Base-by-base conservation (phyloP, 176 grass and related monocot genomes). In the Juncus inflexus region DNA sequence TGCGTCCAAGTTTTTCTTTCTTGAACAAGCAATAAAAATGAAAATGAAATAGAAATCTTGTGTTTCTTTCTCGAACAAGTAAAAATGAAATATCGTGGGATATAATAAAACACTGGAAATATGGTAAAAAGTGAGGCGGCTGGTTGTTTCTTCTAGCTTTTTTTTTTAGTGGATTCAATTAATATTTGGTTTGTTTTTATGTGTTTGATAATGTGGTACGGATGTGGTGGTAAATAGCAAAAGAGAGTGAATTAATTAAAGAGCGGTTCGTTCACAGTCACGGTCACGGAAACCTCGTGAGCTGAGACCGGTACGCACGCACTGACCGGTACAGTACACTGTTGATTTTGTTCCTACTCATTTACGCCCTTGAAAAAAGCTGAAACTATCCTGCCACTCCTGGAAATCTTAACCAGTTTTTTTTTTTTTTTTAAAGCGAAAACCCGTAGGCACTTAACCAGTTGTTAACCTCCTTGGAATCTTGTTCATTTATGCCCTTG, bases 1-100 rank as follows among this genome's bases (percentile, higher is more conserved):
- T 86, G 64, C 35, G 65, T 96, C 65, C 82, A 83, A 50, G 76
- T 91, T 55, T 70, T 75, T 47, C 61, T 85, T 66, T 70, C 64
- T 11, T 87, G 65, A 78, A 63, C 38, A 64, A 8, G 37, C 4
- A 9, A 5, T 13, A 40, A 9, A 45, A 37, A 62, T 3, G 13
- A 72, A 67, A 62, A 16, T 6, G 5, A 52, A 50, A 12, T 36
- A 60, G 2, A 16, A 12, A 42, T 15, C 9, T 43, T 12, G 39
- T 54, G 7, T 12, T 50, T 45, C 41, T 38, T 40, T 57, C 58
- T 42, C 58, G 50, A 41, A 71, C 50, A 59, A 57, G 42, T 28
- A 28, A 28, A 28, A 28, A 28, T 28, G 19, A 28, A 28, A 28
- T 28, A 28, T 28, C 1, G 19, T 28, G 19, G 19, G 19, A 28